Percentiles rank a stretch among this genome's conserved stretches.
phyloP scores from a whole-genome alignment of 148 eudicot species.

The Dysphania ambrosioides region DNA sequence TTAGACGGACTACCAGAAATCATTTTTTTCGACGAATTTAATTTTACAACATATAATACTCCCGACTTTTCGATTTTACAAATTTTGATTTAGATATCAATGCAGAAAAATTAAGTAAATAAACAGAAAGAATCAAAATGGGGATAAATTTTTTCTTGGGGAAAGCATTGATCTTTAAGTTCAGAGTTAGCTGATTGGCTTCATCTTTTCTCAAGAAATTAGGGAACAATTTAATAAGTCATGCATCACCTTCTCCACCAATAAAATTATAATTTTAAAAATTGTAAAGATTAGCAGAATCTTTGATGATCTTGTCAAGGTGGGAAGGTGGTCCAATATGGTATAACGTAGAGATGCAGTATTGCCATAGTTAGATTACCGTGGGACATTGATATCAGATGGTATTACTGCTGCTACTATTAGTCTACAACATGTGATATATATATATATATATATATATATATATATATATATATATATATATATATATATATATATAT shows the following conservation, averaged over 20 bases:
- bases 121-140: background rate
- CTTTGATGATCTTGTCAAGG: constrained; percentile 17
- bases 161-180: constrained; percentile 1
- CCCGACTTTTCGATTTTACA: no score
- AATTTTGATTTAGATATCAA: background rate
- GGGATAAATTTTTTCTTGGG: constrained; percentile 33
- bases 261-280: background rate
- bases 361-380: constrained; percentile 6
- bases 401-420: constrained; percentile 10
- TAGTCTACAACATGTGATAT: no score
- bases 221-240: background rate
- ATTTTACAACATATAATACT: no score
- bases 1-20: no score
- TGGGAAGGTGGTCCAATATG: constrained; percentile 7
- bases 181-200: constrained; percentile 6
- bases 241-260: constrained; percentile 13
- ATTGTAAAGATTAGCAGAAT: background rate
- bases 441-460: no score
- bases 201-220: no score
- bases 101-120: background rate
- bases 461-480: no score
- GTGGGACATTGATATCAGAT: constrained; percentile 17
- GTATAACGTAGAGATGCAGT: background rate
- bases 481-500: constrained; percentile 1
- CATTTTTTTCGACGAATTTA: no score